phyloP scores from a whole-genome alignment of 768 basidiomycete genomes.

The Rhizopogon roseolus region DNA sequence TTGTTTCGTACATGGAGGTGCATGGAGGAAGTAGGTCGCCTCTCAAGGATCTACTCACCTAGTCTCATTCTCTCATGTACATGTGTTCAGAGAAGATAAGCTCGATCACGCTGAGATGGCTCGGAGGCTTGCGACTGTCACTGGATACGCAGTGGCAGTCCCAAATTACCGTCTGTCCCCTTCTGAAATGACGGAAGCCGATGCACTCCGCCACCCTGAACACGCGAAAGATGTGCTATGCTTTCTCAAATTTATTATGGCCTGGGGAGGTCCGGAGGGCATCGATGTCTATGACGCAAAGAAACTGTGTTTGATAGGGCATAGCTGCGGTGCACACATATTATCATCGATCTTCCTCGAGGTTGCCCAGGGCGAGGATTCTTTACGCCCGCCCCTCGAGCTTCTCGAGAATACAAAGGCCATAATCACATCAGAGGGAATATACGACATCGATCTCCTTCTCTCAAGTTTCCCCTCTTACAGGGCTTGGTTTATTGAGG shows the following conservation, averaged over 20 bases:
- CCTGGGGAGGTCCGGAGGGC: conserved; percentile 29
- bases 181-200: conserved; percentile 27
- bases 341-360: conserved; percentile 64
- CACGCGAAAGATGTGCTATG: conserved; percentile 64
- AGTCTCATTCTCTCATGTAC: conserved; percentile 3
- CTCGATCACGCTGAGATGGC: conserved; percentile 51
- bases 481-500: conserved; percentile 61
- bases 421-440: conserved; percentile 68
- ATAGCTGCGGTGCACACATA: conserved; percentile 84
- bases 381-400: conserved; percentile 38
- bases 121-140: conserved; percentile 41
- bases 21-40: conserved; percentile 67
- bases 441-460: conserved; percentile 69
- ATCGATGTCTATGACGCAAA: conserved; percentile 32
- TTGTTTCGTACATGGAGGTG: conserved; percentile 80
- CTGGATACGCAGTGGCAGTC: conserved; percentile 57
- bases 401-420: conserved; percentile 45
- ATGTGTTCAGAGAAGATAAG: conserved; percentile 63
- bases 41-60: not conserved
- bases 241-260: conserved; percentile 54
- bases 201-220: conserved; percentile 55
- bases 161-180: conserved; percentile 78
- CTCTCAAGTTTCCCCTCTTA: conserved; percentile 65
- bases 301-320: conserved; percentile 60
- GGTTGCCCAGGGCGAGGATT: conserved; percentile 26